These are phyloP conservation scores for Sporopachydermia cereana DNA, from an alignment of 1,139 yeast genomes.

Conservation along the genomic window DNA sequence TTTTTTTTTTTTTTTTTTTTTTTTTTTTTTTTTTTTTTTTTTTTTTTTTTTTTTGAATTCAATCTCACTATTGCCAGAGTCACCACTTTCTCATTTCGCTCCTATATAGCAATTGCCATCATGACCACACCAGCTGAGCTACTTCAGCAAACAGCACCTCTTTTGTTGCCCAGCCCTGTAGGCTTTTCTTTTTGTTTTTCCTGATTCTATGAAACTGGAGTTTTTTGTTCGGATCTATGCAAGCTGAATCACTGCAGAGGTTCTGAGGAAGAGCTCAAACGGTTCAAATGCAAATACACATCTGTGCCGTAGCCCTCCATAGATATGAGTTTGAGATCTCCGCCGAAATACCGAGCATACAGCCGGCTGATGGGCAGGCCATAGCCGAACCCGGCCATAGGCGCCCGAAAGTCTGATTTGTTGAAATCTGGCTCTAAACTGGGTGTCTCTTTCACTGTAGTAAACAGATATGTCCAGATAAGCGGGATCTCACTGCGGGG, in stretches of 20 bases:
- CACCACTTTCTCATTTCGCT: no score
- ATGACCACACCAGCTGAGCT: conserved; percentile 44
- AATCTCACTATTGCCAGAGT: no score
- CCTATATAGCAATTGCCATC: conserved; percentile 39
- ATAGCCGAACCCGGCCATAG: conserved; percentile 92
- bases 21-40: no score
- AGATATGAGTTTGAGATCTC: conserved; percentile 73
- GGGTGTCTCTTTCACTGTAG: conserved; percentile 73
- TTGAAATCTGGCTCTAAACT: conserved; percentile 44
- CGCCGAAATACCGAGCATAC: conserved; percentile 85
- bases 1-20: no score
- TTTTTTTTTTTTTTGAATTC: no score
- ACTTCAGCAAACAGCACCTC: no score
- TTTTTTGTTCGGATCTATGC: no score
- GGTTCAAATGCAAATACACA: conserved; percentile 73
- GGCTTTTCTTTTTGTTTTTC: no score
- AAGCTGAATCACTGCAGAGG: conserved; percentile 28
- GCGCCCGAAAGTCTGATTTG: conserved; percentile 61
- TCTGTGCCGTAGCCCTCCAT: conserved; percentile 97
- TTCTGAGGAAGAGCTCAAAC: conserved; percentile 37
- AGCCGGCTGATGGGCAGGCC: conserved; percentile 80
- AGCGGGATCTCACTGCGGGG: conserved; percentile 75
- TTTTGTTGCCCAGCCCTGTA: no score
- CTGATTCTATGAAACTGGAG: no score
- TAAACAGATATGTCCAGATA: conserved; percentile 86